A percentile compares a stretch with the other conserved stretches of the same genome.
These are phyloP conservation scores for Naematelia encephala DNA, from an alignment of 768 basidiomycete genomes.

Conservation along the genomic window DNA sequence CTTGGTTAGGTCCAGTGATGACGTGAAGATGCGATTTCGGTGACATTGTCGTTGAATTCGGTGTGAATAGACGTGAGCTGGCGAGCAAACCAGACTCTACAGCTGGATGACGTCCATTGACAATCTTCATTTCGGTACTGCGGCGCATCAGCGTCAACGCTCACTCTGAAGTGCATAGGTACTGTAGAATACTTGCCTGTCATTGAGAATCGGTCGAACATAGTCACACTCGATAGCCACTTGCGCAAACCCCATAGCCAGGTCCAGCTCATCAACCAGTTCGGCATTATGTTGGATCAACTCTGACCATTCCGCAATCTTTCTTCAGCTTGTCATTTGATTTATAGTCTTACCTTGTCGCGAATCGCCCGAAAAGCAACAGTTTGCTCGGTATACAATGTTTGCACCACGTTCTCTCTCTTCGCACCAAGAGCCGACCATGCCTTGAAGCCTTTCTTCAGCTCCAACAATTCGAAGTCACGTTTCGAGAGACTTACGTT, in stretches of 20 bases:
- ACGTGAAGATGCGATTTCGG: conserved; percentile 66
- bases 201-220: conserved; percentile 65
- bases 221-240: conserved; percentile 75
- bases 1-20: conserved; percentile 88
- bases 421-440: conserved; percentile 40
- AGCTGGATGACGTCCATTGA: conserved; percentile 83
- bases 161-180: conserved; percentile 5
- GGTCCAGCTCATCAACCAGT: conserved; percentile 82
- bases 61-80: conserved; percentile 65
- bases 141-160: neutral
- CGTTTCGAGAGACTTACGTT: conserved; percentile 19
- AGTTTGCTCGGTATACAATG: conserved; percentile 30
- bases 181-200: conserved; percentile 67
- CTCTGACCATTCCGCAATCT: conserved; percentile 64
- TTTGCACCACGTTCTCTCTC: conserved; percentile 31
- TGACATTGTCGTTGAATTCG: conserved; percentile 70
- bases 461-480: neutral
- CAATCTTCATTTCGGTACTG: conserved; percentile 64
- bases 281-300: conserved; percentile 70
- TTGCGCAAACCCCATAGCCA: conserved; percentile 73
- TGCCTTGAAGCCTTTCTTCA: conserved; percentile 12
- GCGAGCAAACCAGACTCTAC: conserved; percentile 79
- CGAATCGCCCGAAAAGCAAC: conserved; percentile 68
- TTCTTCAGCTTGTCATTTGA: neutral
- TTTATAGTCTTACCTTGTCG: conserved; percentile 57